Evolutionary conservation across 2,329 filamentous ascomycete genomes (phyloP), one percentile per base, ranked within the genome.

Genomic region (Phyllosticta citriasiana): DNA sequence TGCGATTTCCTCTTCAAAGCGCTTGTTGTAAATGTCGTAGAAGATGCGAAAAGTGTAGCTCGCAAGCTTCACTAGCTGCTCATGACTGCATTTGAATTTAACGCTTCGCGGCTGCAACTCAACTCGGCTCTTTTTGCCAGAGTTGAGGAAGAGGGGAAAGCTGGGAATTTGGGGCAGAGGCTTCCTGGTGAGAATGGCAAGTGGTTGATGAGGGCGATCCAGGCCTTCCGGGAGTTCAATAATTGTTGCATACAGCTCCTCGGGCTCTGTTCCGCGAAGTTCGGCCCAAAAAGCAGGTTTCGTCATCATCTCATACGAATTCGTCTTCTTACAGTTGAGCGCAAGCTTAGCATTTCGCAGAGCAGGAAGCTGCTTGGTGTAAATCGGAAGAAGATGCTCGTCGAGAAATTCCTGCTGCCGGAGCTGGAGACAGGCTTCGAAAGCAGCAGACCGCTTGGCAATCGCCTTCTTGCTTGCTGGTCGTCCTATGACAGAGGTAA

Each of bases 301-400:
- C 14, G 85, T 78, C 2, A 83, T 83, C 88, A 96, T 95, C 0
- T 76, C 74, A 72, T 97, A 97, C 27, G 82, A 78, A 1, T 83
- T 82, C 55, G 82, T 85, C 69, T 88, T 91, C 69, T 91, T 92
- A 25, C 85, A 57, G 16, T 61, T 85, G n/a, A 97, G 80, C 0
- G 92, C 91, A 4, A 97, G 76, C 0, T 85, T 82, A 2, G 92
- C 91, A 71, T 97, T 97, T n/a, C 89, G 82, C 88, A 95, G 93
- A 0, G 78, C 80, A 3, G 91, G 92, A 0, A 94, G 78, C 50
- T 81, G 79, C 69, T 88, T 93, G 22, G 80, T 79, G 63, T 89
- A 89, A 0, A 82, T 83, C 0, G 94, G 89, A 60, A 89, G 82
- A 2, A 97, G 79, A 69, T 91, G 78, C 0, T 85, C 81, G 69